phyloP scores from a whole-genome alignment of 768 basidiomycete genomes.

The Rhizopogon sp. region DNA sequence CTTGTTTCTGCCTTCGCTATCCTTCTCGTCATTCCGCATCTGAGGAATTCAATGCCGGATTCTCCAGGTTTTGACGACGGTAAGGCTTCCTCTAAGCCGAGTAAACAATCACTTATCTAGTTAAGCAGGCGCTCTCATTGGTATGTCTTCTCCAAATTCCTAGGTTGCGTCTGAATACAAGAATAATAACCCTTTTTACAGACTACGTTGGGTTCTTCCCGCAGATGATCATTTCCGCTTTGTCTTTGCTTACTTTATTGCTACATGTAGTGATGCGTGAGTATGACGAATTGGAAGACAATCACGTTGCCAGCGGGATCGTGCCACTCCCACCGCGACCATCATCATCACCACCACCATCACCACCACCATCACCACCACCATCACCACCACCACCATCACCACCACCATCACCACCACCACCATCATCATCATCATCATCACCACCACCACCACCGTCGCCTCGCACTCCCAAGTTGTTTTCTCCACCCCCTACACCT shows the following conservation, averaged over 20 bases:
- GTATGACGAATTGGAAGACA: constrained; percentile 8
- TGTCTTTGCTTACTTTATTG: constrained; percentile 37
- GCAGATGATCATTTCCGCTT: constrained; percentile 46
- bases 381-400: constrained; percentile 12
- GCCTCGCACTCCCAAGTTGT: background rate
- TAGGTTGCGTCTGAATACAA: background rate
- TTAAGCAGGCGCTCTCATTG: constrained; percentile 40
- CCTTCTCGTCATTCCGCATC: constrained; percentile 42
- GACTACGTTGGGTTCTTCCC: constrained; percentile 56
- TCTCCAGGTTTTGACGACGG: constrained; percentile 44
- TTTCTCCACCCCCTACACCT: background rate
- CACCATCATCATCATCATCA: constrained; percentile 13
- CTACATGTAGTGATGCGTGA: constrained; percentile 40
- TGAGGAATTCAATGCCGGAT: constrained; percentile 54
- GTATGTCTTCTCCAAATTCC: constrained; percentile 20
- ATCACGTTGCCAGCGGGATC: background rate
- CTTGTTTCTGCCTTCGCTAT: constrained; percentile 36
- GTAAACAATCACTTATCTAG: background rate
- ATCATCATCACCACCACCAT: constrained; percentile 13
- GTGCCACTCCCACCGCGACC: background rate
- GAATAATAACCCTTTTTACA: constrained; percentile 10
- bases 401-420: constrained; percentile 13
- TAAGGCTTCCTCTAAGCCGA: constrained; percentile 11
- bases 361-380: constrained; percentile 12
- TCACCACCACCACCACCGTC: constrained; percentile 13